phyloP scores from a whole-genome alignment of 75 land plant species.

The Chamaecyparis obtusa region DNA sequence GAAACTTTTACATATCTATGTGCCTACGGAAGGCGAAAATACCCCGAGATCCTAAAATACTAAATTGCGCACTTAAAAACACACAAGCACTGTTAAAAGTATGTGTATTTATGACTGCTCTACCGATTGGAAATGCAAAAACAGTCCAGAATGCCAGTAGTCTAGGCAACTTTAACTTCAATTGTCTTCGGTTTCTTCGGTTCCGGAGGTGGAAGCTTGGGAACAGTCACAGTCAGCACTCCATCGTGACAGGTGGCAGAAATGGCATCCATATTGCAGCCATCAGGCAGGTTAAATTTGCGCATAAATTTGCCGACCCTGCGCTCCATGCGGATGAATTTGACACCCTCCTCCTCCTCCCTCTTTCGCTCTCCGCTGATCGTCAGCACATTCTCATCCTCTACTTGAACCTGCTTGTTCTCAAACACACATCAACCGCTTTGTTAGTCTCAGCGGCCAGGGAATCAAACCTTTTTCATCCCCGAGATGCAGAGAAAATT shows the following conservation, averaged over 20 bases:
- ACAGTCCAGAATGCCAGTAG: no score
- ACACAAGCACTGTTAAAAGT: no score
- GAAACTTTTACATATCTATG: no score
- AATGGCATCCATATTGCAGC: constrained; percentile 45
- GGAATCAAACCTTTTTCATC: background rate
- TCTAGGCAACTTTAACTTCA: constrained; percentile 30
- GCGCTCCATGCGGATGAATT: constrained; percentile 62
- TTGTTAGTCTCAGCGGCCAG: background rate
- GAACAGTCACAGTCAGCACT: constrained; percentile 59
- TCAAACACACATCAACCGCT: background rate
- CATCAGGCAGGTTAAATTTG: constrained; percentile 56
- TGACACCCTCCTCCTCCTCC: constrained; percentile 34
- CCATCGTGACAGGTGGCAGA: constrained; percentile 61
- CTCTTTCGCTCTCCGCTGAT: constrained; percentile 65
- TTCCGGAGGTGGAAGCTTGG: constrained; percentile 56
- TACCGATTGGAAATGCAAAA: background rate
- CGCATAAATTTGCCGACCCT: constrained; percentile 57
- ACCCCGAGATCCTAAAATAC: no score
- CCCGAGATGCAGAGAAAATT: background rate
- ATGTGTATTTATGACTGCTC: no score
- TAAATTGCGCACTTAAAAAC: no score
- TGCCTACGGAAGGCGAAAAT: no score
- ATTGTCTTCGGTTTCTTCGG: constrained; percentile 52
- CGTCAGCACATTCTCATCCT: constrained; percentile 56
- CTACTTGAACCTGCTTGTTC: constrained; percentile 51